Percentiles rank a stretch among this genome's conserved stretches.
These are phyloP conservation scores for Xylaria hypoxylon DNA, from an alignment of 2,329 filamentous ascomycete genomes.

Conservation along the genomic window DNA sequence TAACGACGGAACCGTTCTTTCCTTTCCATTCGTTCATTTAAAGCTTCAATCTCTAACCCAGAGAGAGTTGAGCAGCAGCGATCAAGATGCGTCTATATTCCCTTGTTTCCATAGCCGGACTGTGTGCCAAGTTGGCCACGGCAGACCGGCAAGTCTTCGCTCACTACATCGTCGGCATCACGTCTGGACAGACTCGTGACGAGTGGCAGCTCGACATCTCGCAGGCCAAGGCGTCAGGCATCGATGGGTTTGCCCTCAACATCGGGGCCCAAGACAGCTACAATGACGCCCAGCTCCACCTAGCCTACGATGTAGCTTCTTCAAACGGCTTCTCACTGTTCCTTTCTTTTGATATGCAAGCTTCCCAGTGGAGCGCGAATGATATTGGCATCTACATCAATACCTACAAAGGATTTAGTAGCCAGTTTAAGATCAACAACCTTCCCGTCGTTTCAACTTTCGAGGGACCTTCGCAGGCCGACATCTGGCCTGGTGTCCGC, in stretches of 20 bases:
- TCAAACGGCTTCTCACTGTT: slow-evolving; percentile 52
- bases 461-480: slow-evolving; percentile 58
- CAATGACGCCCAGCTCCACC: slow-evolving; percentile 46
- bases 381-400: slow-evolving; percentile 51
- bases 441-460: slow-evolving; percentile 64
- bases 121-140: slow-evolving; percentile 36
- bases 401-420: slow-evolving; percentile 52
- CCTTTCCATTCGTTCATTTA: neutral
- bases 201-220: slow-evolving; percentile 48
- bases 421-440: slow-evolving; percentile 56
- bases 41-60: neutral
- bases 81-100: slow-evolving; percentile 41
- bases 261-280: slow-evolving; percentile 43
- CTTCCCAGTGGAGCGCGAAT: slow-evolving; percentile 46
- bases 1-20: slow-evolving; percentile 2
- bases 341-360: slow-evolving; percentile 53
- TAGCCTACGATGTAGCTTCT: slow-evolving; percentile 51
- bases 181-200: slow-evolving; percentile 43
- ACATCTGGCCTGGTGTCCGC: slow-evolving; percentile 58
- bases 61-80: neutral
- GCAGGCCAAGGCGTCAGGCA: slow-evolving; percentile 44
- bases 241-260: slow-evolving; percentile 49
- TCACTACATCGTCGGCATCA: slow-evolving; percentile 49
- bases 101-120: slow-evolving; percentile 31
- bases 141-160: slow-evolving; percentile 44